Evolutionary conservation across 192 early-diverging fungal genomes (phyloP).

Genomic region (Backusella parvicylindrica): DNA sequence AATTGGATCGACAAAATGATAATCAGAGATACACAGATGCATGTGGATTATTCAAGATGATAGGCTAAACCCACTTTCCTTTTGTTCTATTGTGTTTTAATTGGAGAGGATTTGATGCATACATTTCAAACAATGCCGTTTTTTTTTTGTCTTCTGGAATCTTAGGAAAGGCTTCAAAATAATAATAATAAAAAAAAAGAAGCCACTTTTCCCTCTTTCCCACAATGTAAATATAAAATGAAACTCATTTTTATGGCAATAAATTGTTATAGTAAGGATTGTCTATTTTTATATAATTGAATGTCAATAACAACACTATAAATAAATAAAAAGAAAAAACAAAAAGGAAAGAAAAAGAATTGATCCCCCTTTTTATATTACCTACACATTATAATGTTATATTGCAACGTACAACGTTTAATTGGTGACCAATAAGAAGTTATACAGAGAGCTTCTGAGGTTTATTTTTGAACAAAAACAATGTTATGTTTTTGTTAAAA

Average conservation of each 20-base stretch:
- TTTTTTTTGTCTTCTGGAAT: neutral
- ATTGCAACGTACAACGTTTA: neutral
- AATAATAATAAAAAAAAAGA: neutral
- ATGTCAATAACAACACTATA: neutral
- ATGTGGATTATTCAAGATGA: neutral
- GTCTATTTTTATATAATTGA: neutral
- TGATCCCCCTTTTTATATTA: slow-evolving; percentile 7
- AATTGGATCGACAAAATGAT: neutral
- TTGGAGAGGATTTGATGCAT: neutral
- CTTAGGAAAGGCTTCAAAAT: neutral
- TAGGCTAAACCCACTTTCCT: neutral
- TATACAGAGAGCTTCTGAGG: neutral
- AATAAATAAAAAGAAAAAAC: neutral
- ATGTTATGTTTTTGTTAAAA: neutral
- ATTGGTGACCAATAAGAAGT: neutral
- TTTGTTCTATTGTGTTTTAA: neutral
- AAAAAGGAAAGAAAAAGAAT: neutral
- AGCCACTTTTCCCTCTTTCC: neutral
- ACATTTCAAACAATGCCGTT: neutral
- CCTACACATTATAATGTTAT: neutral
- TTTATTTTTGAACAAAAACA: neutral
- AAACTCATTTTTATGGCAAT: neutral
- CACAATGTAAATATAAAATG: neutral
- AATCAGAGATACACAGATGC: neutral
- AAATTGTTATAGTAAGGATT: neutral